phyloP scores from a whole-genome alignment of 2,329 filamentous ascomycete species.

The Purpureocillium takamizusanense region DNA sequence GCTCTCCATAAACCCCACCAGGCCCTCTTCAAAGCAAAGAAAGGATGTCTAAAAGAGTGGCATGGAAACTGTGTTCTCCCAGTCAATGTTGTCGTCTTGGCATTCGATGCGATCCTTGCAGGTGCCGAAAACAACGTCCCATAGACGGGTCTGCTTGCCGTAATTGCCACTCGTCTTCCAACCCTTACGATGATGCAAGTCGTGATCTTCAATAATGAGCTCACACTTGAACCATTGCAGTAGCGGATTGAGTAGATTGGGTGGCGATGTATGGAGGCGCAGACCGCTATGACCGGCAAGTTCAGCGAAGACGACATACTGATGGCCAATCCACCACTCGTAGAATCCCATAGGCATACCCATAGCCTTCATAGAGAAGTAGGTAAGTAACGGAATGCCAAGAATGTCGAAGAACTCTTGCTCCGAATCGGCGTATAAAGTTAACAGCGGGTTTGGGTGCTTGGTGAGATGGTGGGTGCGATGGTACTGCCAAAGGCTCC shows the following conservation, averaged over 20 bases:
- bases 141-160: constrained; percentile 27
- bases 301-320: constrained; percentile 30
- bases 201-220: constrained; percentile 31
- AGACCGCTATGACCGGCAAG: constrained; percentile 27
- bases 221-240: constrained; percentile 23
- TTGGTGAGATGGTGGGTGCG: constrained; percentile 35
- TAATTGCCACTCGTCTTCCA: constrained; percentile 28
- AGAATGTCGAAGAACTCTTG: constrained; percentile 33
- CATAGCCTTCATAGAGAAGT: constrained; percentile 18
- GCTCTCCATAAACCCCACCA: too few relatives aligned
- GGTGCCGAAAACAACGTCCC: constrained; percentile 27
- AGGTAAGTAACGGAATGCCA: constrained; percentile 28
- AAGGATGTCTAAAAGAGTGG: too few relatives aligned
- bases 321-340: constrained; percentile 34
- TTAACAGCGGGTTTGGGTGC: constrained; percentile 31
- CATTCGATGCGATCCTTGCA: constrained; percentile 26
- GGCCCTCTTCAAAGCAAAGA: too few relatives aligned
- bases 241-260: constrained; percentile 20
- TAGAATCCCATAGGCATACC: constrained; percentile 35
- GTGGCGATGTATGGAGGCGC: constrained; percentile 22
- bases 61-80: too few relatives aligned
- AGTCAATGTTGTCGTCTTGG: too few relatives aligned
- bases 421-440: constrained; percentile 29
- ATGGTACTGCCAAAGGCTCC: constrained; percentile 31
- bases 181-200: constrained; percentile 26